Evolutionary conservation across 2,329 filamentous ascomycete species (phyloP).

Genomic region (Paecilomyces sp.): DNA sequence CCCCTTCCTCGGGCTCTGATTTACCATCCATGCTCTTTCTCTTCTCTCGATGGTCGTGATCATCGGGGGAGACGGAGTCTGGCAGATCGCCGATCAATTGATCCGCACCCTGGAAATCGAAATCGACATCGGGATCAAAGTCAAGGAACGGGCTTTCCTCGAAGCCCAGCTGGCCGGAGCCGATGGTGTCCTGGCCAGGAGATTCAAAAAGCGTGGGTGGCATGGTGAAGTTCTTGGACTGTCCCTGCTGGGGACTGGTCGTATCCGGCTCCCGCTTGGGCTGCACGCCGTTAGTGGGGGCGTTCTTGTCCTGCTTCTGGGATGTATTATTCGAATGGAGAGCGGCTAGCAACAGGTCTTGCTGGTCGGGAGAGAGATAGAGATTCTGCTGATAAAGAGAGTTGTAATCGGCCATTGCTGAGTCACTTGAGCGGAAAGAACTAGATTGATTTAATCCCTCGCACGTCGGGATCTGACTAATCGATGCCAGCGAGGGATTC

Average conservation of each 20-base stretch:
- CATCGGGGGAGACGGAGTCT: conserved; percentile 22
- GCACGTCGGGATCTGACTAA: background rate
- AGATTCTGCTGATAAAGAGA: conserved; percentile 48
- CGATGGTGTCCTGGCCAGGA: conserved; percentile 28
- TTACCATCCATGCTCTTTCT: conserved; percentile 45
- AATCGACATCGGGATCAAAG: conserved; percentile 73
- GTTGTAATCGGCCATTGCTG: conserved; percentile 31
- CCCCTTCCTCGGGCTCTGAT: conserved; percentile 58
- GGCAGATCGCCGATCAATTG: conserved; percentile 73
- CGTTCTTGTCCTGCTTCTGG: conserved; percentile 20
- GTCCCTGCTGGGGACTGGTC: conserved; percentile 22
- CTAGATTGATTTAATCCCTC: background rate
- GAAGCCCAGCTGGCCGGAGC: conserved; percentile 45
- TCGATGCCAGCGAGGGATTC: background rate
- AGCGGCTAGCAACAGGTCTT: conserved; percentile 67
- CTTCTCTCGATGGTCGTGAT: conserved; percentile 52
- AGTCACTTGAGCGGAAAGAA: background rate
- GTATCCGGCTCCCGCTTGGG: conserved; percentile 18
- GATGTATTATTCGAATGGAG: conserved; percentile 61
- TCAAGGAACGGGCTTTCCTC: conserved; percentile 79
- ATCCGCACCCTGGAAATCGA: conserved; percentile 55
- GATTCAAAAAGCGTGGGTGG: conserved; percentile 25
- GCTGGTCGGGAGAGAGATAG: conserved; percentile 67
- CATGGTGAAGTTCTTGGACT: conserved; percentile 33
- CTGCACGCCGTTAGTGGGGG: conserved; percentile 6